Conservation (phyloP, 129 eudicot genomes). For the Artemisia tridentata region DNA sequence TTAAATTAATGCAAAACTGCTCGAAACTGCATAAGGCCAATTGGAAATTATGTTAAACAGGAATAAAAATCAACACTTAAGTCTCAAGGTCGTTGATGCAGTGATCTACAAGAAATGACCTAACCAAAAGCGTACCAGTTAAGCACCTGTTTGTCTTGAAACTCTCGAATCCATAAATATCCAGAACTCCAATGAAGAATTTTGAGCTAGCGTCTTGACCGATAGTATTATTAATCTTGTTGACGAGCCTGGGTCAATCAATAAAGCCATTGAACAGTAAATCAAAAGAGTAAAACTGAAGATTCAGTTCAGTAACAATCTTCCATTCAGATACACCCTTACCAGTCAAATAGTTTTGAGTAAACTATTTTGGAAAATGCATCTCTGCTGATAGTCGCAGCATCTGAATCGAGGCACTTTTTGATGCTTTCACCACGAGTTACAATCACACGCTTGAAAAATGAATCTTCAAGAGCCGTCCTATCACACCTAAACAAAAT, state of each 20-base stretch:
- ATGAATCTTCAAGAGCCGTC: too few relatives aligned
- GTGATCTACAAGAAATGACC: conserved; percentile 37
- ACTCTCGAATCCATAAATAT: conserved; percentile 97
- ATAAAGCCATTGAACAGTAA: not conserved
- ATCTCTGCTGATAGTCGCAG: too few relatives aligned
- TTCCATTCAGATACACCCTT: too few relatives aligned
- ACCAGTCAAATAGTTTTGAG: too few relatives aligned
- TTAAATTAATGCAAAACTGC: conserved; percentile 93
- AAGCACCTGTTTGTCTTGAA: conserved; percentile 99
- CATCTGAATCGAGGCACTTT: too few relatives aligned
- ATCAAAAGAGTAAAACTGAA: too few relatives aligned
- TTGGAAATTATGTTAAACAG: conserved; percentile 26
- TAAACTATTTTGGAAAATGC: too few relatives aligned
- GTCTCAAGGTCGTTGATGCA: conserved; percentile 21
- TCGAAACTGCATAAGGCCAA: conserved; percentile 71
- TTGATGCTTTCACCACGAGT: too few relatives aligned
- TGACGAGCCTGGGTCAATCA: conserved; percentile 65
- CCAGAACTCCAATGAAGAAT: conserved; percentile 82
- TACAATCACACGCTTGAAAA: too few relatives aligned
- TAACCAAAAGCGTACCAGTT: conserved; percentile 83
- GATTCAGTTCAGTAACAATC: too few relatives aligned
- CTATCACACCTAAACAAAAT: too few relatives aligned
- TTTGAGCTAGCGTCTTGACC: conserved; percentile 88
- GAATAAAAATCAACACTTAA: not conserved
- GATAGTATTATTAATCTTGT: conserved; percentile 78